Base-by-base conservation (phyloP, 352 stramenopile species). In the Paralagenidium karlingii region DNA sequence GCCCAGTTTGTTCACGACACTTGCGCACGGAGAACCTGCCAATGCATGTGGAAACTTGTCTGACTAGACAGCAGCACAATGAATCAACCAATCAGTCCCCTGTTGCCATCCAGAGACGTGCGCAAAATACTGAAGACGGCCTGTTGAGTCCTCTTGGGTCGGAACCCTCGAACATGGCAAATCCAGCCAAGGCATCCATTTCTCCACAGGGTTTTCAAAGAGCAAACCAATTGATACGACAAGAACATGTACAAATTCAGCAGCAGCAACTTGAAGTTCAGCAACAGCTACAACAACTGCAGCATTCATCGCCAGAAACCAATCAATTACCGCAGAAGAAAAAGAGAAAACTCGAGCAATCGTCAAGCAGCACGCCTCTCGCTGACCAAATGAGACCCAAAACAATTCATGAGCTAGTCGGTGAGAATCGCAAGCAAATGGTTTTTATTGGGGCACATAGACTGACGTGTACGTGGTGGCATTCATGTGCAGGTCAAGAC, bases 1-100 rank as follows among this genome's bases (percentile, higher is more conserved):
- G 76, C 38, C 76, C 76, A 49, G 82, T 89, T 43, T 89, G 76
- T 46, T 80, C 59, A 24, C 68, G 76, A 9, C 71, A 85, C 49
- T 75, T 89, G 44, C 71, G 70, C 31, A 29, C 51, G 15, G 69
- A 85, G 45, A 87, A 85, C 51, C 63, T 89, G 16, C 41, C 54
- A 46, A 48, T 84, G 47, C 76, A 89, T 42, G 76, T 86, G 2
- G 73, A 86, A 42, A 48, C 60, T 11, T 89, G 76, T 64, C 34
- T 80, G 13, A 32, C 25, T n/a, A 18, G 19, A 18, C 11, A 29
- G 16, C 19, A 25, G 15, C 8, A 4, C 15, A 50, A 5, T n/a
- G 33, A 8, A 13, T 12, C 24, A 46, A 42, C 28, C n/a, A n/a
- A n/a, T n/a, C n/a, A 32, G 28, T 15, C 11, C 11, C 11, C 28